These are phyloP conservation scores for Cadophora sp. DNA, from an alignment of 2,329 filamentous ascomycete genomes.

Conservation along the genomic window DNA sequence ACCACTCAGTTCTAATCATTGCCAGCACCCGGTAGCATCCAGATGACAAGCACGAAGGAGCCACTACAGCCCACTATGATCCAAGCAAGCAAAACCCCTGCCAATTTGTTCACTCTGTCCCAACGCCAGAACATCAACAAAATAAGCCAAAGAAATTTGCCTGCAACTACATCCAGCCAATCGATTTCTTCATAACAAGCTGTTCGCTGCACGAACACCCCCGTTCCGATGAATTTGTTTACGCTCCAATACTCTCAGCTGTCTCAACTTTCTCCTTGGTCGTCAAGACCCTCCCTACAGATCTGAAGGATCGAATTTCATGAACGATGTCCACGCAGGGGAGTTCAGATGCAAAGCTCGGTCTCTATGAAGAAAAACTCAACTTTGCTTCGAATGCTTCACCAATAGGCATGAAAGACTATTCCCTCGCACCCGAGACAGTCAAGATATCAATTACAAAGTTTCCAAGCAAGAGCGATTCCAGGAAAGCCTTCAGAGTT, in stretches of 20 bases:
- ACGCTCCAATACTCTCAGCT: not conserved
- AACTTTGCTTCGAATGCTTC: too few relatives aligned
- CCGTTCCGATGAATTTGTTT: not conserved
- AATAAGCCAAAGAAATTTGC: not conserved
- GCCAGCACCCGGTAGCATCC: not conserved
- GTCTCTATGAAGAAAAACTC: too few relatives aligned
- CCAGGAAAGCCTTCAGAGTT: too few relatives aligned
- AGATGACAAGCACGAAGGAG: not conserved
- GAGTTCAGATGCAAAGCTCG: too few relatives aligned
- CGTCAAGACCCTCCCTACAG: too few relatives aligned
- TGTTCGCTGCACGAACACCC: not conserved
- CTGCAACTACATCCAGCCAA: not conserved
- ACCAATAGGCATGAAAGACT: too few relatives aligned
- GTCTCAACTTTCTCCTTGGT: not conserved
- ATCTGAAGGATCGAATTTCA: too few relatives aligned
- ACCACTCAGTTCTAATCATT: not conserved
- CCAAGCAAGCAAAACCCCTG: not conserved
- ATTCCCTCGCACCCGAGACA: too few relatives aligned
- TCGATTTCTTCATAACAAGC: not conserved
- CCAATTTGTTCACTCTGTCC: not conserved
- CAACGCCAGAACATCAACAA: not conserved
- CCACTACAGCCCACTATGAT: not conserved
- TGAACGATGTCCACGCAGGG: too few relatives aligned
- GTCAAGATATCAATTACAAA: too few relatives aligned
- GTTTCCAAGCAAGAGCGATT: too few relatives aligned